These are phyloP conservation scores for Fusarium paranaense DNA, from an alignment of 2,329 filamentous ascomycete genomes.

Conservation along the genomic window DNA sequence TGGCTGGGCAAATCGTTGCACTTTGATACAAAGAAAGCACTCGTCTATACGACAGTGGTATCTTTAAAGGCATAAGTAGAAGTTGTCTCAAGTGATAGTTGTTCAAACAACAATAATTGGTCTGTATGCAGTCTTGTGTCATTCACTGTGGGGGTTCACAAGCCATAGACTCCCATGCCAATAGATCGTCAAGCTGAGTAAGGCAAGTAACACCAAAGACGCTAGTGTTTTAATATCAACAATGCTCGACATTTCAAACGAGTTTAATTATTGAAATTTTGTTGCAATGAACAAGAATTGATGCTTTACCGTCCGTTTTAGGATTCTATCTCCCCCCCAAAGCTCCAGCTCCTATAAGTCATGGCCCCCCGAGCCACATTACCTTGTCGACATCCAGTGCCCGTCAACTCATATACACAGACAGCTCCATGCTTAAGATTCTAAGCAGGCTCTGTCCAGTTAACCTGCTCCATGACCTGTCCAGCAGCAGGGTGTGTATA, in stretches of 20 bases:
- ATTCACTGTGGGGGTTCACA: slow-evolving; percentile 23
- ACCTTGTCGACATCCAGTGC: slow-evolving; percentile 21
- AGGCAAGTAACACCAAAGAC: slow-evolving; percentile 6
- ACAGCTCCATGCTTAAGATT: not conserved
- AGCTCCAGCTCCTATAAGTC: slow-evolving; percentile 29
- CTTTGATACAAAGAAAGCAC: not conserved
- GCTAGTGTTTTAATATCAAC: not conserved
- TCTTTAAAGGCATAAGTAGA: slow-evolving; percentile 13
- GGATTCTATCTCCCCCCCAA: slow-evolving; percentile 40
- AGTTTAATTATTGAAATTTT: slow-evolving; percentile 19
- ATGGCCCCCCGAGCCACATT: slow-evolving; percentile 29
- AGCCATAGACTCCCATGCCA: not conserved
- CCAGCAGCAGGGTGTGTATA: slow-evolving; percentile 78
- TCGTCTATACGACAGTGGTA: not conserved
- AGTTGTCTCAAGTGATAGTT: not conserved
- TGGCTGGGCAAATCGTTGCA: not conserved
- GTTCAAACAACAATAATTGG: not conserved
- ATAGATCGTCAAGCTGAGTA: slow-evolving; percentile 23
- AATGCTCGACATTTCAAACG: not conserved
- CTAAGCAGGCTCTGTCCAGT: slow-evolving; percentile 86
- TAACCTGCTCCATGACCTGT: slow-evolving; percentile 89
- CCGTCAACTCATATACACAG: slow-evolving; percentile 5
- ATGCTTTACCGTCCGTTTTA: slow-evolving; percentile 41
- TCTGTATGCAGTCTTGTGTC: not conserved
- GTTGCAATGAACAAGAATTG: slow-evolving; percentile 22